Conservation (phyloP, 129 eudicot genomes). For the Kitagawia praeruptora region DNA sequence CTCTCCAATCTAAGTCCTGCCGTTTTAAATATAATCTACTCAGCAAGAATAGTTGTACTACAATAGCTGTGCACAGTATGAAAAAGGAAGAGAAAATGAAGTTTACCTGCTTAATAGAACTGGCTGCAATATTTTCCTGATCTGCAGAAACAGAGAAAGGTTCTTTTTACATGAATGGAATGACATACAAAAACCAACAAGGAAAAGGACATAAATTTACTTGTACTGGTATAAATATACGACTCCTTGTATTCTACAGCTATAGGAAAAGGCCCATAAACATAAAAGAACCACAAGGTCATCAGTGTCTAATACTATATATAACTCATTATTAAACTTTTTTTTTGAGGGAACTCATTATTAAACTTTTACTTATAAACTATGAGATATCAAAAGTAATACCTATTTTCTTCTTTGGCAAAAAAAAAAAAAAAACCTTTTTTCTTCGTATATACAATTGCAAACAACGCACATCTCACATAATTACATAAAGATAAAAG, state of each 20-base stretch:
- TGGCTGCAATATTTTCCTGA: slow-evolving; percentile 26
- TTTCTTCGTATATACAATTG: background rate
- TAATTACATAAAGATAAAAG: background rate
- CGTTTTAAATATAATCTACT: slow-evolving; percentile 14
- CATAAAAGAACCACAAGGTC: background rate
- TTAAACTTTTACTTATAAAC: background rate
- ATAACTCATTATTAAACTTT: background rate
- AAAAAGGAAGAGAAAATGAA: slow-evolving; percentile 10
- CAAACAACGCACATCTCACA: background rate
- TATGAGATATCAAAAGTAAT: background rate
- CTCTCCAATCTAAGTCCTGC: slow-evolving; percentile 89
- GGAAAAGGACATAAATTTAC: background rate
- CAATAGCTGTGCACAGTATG: slow-evolving; percentile 11
- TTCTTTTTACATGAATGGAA: background rate
- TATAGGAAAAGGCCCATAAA: background rate
- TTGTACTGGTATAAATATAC: background rate
- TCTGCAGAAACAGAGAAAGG: slow-evolving; percentile 34
- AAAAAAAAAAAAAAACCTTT: too few relatives aligned
- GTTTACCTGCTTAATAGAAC: slow-evolving; percentile 41
- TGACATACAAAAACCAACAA: background rate
- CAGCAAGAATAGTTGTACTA: slow-evolving; percentile 9
- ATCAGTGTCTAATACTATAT: background rate
- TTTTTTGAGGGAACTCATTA: background rate
- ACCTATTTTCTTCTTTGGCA: background rate
- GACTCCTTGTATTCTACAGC: background rate